Evolutionary conservation across 768 basidiomycete genomes (phyloP).

Genomic region (Nevesoporus exiguus): DNA sequence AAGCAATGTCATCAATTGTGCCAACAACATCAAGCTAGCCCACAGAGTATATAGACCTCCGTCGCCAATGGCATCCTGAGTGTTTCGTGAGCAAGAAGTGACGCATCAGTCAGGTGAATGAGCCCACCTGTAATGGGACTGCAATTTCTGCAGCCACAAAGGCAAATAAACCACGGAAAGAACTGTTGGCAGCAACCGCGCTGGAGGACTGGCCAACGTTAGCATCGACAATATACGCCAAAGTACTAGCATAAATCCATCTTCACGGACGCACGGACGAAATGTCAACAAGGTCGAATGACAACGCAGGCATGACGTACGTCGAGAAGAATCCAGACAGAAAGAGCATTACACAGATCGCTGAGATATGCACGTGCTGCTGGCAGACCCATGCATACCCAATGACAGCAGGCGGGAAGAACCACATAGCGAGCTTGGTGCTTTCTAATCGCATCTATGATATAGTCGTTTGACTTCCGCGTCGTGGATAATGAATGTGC

Average conservation of each 20-base stretch:
- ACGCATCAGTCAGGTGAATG: neutral
- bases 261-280: conserved; percentile 23
- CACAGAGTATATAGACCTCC: conserved; percentile 77
- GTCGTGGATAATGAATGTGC: neutral
- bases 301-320: conserved; percentile 39
- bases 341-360: conserved; percentile 73
- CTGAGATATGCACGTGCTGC: conserved; percentile 60
- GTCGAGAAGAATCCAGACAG: conserved; percentile 69
- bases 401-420: conserved; percentile 54
- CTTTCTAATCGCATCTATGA: conserved; percentile 73
- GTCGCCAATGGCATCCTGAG: conserved; percentile 68
- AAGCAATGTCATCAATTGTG: conserved; percentile 53
- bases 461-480: neutral
- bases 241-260: conserved; percentile 63
- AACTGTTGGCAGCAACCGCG: conserved; percentile 73
- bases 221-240: conserved; percentile 87
- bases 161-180: conserved; percentile 64
- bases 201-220: conserved; percentile 79
- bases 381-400: conserved; percentile 78
- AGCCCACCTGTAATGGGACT: conserved; percentile 57
- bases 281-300: no score
- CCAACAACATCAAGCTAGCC: conserved; percentile 52
- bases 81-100: neutral
- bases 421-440: conserved; percentile 52
- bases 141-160: conserved; percentile 73